Evolutionary conservation across 345 rosid genomes (phyloP), one percentile per base, ranked within the genome.

Genomic region (Crucihimalaya himalaica): DNA sequence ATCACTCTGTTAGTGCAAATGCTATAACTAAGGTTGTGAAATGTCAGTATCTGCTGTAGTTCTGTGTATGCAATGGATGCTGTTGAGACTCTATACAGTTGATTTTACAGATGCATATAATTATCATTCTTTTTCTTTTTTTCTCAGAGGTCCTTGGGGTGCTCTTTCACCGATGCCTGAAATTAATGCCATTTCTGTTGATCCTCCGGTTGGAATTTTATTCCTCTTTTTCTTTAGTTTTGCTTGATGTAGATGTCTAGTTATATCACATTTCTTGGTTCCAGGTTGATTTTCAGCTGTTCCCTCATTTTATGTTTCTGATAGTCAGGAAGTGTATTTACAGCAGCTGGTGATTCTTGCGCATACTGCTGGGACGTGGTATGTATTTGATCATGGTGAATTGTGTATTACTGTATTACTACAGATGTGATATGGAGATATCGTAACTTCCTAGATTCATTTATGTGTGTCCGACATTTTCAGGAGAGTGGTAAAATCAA

Each of bases 281-380:
- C n/a, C 71, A 55, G 45, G 45, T 9, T 46, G 19, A 28, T 13
- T 35, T 46, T 5, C 0, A 2, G 12, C 11, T 31, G 1, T 37
- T 25, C 16, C 3, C 65, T 63, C 29, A 11, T 29, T 65, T 69
- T 64, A 57, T 8, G 31, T 79, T 58, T 84, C 54, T 48, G 25
- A 68, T 60, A 95, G 99, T 79, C 81, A 47, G 97, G 91, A 70
- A 83, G 90, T 69, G 79, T 95, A 64, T 92, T 82, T 72, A 86
- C 99, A 0, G 99, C 96, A 40, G 89, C 89, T 20, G 99, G 99
- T 78, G 97, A 92, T 81, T 95, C 96, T 77, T 84, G 85, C 66
- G 97, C 96, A 8, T 92, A 95, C 83, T 90, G 97, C 78, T 95
- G 97, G 97, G 99, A 95, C 80, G 79, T 90, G 98, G 98, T 91